A percentile compares a stretch with the other conserved stretches of the same genome.
Evolutionary conservation across 257 asterid genomes (phyloP).

Genomic region (Mentha longifolia): DNA sequence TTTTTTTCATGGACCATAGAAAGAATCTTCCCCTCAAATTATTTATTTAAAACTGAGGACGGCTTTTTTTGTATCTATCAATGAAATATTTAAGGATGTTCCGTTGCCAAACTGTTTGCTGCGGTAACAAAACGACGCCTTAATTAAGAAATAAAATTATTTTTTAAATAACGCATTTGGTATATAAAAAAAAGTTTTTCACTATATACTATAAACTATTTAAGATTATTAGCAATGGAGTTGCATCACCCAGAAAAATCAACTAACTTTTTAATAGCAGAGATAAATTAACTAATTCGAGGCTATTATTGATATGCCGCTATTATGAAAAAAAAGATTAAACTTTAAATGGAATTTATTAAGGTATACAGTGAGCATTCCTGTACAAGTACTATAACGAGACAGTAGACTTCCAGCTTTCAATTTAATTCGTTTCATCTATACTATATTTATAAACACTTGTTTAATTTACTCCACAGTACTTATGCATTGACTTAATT

Average conservation of each 20-base stretch:
- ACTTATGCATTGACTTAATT: neutral
- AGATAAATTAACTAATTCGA: too few species aligned
- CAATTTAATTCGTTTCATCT: neutral
- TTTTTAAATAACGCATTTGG: neutral
- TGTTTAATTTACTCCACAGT: neutral
- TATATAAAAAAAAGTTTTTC: too few species aligned
- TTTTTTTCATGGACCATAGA: neutral
- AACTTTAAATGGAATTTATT: too few species aligned
- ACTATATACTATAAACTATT: neutral
- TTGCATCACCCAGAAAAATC: neutral
- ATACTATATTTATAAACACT: neutral
- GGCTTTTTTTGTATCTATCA: neutral
- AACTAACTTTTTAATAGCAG: too few species aligned
- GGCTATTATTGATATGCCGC: too few species aligned
- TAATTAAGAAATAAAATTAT: neutral
- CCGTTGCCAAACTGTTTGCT: constrained; percentile 21
- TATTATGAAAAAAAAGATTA: too few species aligned
- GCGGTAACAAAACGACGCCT: constrained; percentile 7
- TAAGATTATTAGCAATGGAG: neutral
- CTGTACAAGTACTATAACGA: neutral
- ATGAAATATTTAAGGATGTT: neutral
- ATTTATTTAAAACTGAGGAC: neutral
- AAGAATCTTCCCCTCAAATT: constrained; percentile 23
- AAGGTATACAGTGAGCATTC: too few species aligned
- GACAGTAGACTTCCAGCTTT: neutral